phyloP scores from a whole-genome alignment of 768 basidiomycete species.

The Mycena galopus region DNA sequence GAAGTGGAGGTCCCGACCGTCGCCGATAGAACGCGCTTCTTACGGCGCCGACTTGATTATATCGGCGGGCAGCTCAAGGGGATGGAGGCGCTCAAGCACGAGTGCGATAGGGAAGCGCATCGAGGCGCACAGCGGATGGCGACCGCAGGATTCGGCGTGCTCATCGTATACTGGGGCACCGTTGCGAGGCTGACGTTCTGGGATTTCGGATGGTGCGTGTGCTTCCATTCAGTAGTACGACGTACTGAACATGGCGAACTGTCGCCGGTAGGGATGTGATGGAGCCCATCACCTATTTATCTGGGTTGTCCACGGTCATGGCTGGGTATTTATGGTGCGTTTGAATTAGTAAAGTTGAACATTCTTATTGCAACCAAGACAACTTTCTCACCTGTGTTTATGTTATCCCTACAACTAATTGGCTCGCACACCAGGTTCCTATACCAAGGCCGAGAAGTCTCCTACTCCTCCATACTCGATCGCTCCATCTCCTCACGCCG shows the following conservation, averaged over 20 bases:
- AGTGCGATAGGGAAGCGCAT: slow-evolving; percentile 70
- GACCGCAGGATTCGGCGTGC: slow-evolving; percentile 67
- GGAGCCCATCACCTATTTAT: slow-evolving; percentile 80
- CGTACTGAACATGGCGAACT: too few relatives aligned
- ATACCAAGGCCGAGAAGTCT: slow-evolving; percentile 73
- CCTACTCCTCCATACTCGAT: slow-evolving; percentile 73
- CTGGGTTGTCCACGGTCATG: slow-evolving; percentile 70
- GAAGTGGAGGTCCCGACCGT: slow-evolving; percentile 74
- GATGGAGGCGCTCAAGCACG: slow-evolving; percentile 68
- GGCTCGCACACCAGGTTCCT: slow-evolving; percentile 59
- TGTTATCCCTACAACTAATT: neutral
- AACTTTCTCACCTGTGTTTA: neutral
- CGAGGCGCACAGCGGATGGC: slow-evolving; percentile 70
- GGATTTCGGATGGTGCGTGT: slow-evolving; percentile 66
- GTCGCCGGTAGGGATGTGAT: slow-evolving; percentile 64
- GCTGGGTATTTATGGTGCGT: slow-evolving; percentile 70
- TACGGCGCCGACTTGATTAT: slow-evolving; percentile 59
- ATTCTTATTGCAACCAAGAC: too few relatives aligned
- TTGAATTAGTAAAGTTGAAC: neutral
- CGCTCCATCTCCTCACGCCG: slow-evolving; percentile 70
- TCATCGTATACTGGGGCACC: slow-evolving; percentile 73
- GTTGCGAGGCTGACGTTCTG: slow-evolving; percentile 77
- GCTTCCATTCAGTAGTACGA: neutral
- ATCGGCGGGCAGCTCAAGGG: slow-evolving; percentile 58
- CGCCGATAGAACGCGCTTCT: slow-evolving; percentile 70